Conservation (phyloP, 192 early-diverging fungal genomes). For the Coemansia sp. region DNA sequence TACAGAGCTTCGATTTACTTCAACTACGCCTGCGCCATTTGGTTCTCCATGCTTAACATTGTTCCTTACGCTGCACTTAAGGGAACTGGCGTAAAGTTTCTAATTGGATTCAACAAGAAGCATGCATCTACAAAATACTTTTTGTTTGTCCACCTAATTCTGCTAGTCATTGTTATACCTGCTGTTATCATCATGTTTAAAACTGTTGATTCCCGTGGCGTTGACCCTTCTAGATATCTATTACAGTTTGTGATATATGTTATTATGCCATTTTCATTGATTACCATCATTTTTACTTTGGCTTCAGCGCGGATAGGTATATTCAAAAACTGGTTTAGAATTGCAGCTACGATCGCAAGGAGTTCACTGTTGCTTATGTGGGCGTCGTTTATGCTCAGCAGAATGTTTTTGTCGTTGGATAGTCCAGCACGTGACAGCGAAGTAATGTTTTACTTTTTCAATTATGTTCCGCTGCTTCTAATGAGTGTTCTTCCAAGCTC, state of each 20-base stretch:
- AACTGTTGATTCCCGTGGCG: background rate
- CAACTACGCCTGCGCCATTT: slow-evolving; percentile 27
- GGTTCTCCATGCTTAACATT: background rate
- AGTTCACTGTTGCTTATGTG: slow-evolving; percentile 15
- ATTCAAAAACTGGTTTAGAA: background rate
- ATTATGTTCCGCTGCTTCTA: slow-evolving; percentile 13
- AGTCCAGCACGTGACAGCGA: slow-evolving; percentile 17
- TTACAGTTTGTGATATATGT: slow-evolving; percentile 14
- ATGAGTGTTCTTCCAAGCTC: slow-evolving; percentile 4
- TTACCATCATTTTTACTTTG: background rate
- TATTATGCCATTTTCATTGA: background rate
- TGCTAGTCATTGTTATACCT: background rate
- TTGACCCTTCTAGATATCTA: slow-evolving; percentile 4
- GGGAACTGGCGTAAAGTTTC: background rate
- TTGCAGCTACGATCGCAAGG: background rate
- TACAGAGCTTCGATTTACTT: slow-evolving; percentile 31
- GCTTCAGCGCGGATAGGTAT: background rate
- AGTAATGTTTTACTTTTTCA: slow-evolving; percentile 22
- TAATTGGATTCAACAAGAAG: background rate
- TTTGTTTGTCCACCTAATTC: background rate
- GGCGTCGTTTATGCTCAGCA: slow-evolving; percentile 12
- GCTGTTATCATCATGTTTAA: slow-evolving; percentile 27
- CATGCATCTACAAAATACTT: background rate
- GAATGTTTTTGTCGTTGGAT: slow-evolving; percentile 19
- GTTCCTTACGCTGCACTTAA: background rate